Evolutionary conservation across 768 basidiomycete species (phyloP), one percentile per base, ranked within the genome.

Genomic region (Suillus fuscotomentosus): DNA sequence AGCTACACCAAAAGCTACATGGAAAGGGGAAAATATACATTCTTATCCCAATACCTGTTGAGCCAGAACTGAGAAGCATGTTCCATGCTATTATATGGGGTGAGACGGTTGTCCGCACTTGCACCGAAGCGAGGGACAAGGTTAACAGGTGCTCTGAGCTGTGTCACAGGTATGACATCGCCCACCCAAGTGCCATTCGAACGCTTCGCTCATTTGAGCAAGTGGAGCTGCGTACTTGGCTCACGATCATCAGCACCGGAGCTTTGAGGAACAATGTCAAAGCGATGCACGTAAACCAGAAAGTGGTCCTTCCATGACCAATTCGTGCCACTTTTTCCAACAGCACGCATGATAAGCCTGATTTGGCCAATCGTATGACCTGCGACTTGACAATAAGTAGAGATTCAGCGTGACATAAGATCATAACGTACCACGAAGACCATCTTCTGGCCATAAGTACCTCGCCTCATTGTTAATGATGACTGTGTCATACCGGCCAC

Each of bases 261-360:
- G 31, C 31, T 31, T 48, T 48, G 22, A 0, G n/a, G 22, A 22
- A 48, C 47, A 22, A 75, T 55, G 56, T 74, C 69, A 43, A 71
- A 74, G 3, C 67, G 60, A 41, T 74, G 70, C 2, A 72, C 61
- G 45, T 78, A 78, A 3, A 69, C 66, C 17, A 76, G 53, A 60
- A 72, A 75, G 5, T n/a, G 11, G 47, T 48, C 43, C 43, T 45
- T 45, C 43, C 43, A 45, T 45, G 43, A 45, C 43, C 43, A 45
- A 45, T 45, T 45, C 4, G 11, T 2, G 3, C 47, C 47, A 48
- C 31, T 31, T 48, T n/a, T 48, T 10, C 43, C 45, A 9, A 65
- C 5, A 13, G 60, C 60, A 27, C 15, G 60, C 57, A 65, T 53
- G 10, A 65, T 38, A 13, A 61, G 48, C 1, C 60, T 36, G 4